phyloP scores from a whole-genome alignment of 345 rosid species.

The Linum usitatissimum region DNA sequence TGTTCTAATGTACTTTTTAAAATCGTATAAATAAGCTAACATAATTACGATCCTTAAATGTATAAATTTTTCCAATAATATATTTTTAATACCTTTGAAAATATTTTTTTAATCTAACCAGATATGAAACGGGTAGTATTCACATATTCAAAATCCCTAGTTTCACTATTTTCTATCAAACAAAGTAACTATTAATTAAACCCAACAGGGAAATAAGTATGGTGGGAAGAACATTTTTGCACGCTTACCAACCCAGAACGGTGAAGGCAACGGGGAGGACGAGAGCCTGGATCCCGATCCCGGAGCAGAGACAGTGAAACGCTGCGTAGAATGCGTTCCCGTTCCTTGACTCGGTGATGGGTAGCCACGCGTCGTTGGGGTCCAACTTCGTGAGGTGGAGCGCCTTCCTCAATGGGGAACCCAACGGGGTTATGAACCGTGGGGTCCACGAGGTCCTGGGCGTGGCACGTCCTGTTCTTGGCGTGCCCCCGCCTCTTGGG shows the following conservation, averaged over 20 bases:
- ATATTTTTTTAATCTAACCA: too few relatives aligned
- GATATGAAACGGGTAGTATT: too few relatives aligned
- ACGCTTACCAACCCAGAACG: constrained; percentile 41
- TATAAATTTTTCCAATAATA: too few relatives aligned
- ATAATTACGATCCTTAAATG: too few relatives aligned
- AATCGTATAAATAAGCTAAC: too few relatives aligned
- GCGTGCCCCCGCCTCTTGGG: constrained; percentile 24
- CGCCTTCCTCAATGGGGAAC: constrained; percentile 44
- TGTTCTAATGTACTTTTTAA: too few relatives aligned
- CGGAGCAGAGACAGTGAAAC: constrained; percentile 77
- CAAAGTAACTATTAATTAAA: too few relatives aligned
- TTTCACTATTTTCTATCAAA: too few relatives aligned
- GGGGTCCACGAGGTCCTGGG: constrained; percentile 41
- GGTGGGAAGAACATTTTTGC: too few relatives aligned
- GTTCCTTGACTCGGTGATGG: constrained; percentile 80
- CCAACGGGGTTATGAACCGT: constrained; percentile 48
- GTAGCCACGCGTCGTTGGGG: constrained; percentile 78
- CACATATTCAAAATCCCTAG: too few relatives aligned
- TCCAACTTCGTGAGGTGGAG: constrained; percentile 49
- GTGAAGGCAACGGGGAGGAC: constrained; percentile 83
- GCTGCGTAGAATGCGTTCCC: constrained; percentile 72
- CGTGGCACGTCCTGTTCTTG: constrained; percentile 20
- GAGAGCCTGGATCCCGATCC: constrained; percentile 79
- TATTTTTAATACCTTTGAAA: too few relatives aligned
- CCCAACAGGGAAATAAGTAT: too few relatives aligned